Base-by-base conservation (phyloP, 2,329 filamentous ascomycete genomes). In the Colletotrichum sansevieriae region DNA sequence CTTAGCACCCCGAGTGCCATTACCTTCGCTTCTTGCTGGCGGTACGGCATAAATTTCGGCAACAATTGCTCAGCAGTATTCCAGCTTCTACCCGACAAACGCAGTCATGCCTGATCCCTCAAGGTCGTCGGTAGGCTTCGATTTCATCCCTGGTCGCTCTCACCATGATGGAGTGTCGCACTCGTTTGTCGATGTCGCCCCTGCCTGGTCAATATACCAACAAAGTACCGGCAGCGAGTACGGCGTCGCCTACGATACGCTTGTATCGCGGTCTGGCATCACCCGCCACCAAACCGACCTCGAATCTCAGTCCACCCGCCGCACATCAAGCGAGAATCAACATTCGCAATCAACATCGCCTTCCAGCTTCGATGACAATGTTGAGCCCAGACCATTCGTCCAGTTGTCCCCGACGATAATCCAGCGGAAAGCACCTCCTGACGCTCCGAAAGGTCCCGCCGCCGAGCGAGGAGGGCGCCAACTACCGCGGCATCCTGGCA, bases 391-490 rank as follows among this genome's bases (percentile, higher is more conserved):
- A 29, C 6, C 8, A 29, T 29, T 29, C 29, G 29, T 29, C 29
- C 29, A 9, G 6, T 9, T 29, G 29, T 9, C 29, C 29, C 29
- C 29, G 7, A 29, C 6, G 29, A 29, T 29, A 29, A 22, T 22
- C 22, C 22, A 22, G 22, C 22, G 22, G 22, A 22, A 22, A 22
- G 22, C 72, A 22, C 72, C 72, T 6, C 35, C 59, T 12, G 74
- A 73, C 58, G 72, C 71, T 3, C 73, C 74, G 18, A 72, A 56
- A 25, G 72, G 43, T 10, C 72, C 71, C 12, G 61, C 63, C 12
- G 63, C 68, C 10, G 46, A 57, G 3, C 68, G 63, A 25, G 57
- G 18, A n/a, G 13, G 43, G 6, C 43, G n/a, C 13, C 43, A 46
- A 12, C 43, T n/a, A 46, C 20, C 33, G 15, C 33, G 41, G 46